phyloP scores from a whole-genome alignment of 78 protist species.

The Guillardia theta region DNA sequence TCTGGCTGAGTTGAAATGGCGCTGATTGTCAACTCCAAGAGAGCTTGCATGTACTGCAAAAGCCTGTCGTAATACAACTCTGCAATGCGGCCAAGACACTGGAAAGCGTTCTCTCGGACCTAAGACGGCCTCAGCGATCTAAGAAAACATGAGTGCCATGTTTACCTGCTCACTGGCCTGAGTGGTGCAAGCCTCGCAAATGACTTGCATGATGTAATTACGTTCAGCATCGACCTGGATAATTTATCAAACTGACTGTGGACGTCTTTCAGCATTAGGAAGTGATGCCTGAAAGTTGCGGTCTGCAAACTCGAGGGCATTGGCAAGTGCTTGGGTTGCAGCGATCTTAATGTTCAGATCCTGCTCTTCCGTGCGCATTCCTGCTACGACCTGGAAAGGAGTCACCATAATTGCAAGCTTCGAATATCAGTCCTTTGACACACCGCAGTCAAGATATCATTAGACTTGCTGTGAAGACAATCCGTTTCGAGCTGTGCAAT shows the following conservation, averaged over 20 bases:
- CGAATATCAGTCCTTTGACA: too few relatives aligned
- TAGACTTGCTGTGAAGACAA: background rate
- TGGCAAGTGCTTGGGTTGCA: constrained; percentile 72
- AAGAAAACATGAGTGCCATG: too few relatives aligned
- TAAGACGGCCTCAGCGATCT: too few relatives aligned
- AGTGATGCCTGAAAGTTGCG: constrained; percentile 34
- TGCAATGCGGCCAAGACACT: constrained; percentile 59
- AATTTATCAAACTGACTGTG: too few relatives aligned
- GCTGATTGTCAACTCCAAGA: background rate
- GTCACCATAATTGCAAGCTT: background rate
- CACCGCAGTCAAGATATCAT: constrained; percentile 46
- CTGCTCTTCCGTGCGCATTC: constrained; percentile 56
- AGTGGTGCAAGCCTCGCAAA: constrained; percentile 64
- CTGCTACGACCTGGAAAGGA: constrained; percentile 45
- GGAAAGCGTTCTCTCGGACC: constrained; percentile 40
- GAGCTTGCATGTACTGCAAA: constrained; percentile 65
- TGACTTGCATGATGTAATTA: constrained; percentile 65
- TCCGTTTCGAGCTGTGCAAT: constrained; percentile 21
- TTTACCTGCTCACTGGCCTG: constrained; percentile 27
- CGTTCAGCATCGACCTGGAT: constrained; percentile 59
- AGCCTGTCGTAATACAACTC: constrained; percentile 75
- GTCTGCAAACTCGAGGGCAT: constrained; percentile 57
- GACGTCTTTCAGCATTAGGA: background rate
- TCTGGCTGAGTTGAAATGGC: background rate
- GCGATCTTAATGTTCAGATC: constrained; percentile 44